phyloP scores from a whole-genome alignment of 2,329 filamentous ascomycete genomes.

The Tolypocladium sp. region DNA sequence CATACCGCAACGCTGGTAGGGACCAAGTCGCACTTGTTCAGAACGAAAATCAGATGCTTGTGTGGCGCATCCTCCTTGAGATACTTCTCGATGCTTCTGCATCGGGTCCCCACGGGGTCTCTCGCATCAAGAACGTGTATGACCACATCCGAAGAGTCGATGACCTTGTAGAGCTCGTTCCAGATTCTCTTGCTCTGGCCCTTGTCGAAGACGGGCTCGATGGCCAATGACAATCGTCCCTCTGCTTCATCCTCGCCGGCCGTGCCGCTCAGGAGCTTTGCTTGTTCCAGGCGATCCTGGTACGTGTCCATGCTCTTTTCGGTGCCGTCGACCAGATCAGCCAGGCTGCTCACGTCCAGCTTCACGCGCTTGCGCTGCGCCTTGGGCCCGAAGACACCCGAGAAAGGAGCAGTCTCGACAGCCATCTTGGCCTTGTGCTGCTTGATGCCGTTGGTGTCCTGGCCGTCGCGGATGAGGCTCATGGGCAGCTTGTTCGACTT shows the following conservation, averaged over 20 bases:
- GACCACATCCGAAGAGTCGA: constrained; percentile 91
- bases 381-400: constrained; percentile 87
- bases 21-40: constrained; percentile 62
- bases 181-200: constrained; percentile 93
- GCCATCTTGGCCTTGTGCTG: constrained; percentile 91
- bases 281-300: constrained; percentile 70
- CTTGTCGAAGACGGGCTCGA: constrained; percentile 85
- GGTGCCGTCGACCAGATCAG: constrained; percentile 72
- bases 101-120: constrained; percentile 84
- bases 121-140: constrained; percentile 90
- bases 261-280: constrained; percentile 64
- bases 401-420: constrained; percentile 78
- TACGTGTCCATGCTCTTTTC: constrained; percentile 76
- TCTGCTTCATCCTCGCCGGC: constrained; percentile 47
- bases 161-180: constrained; percentile 94
- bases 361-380: constrained; percentile 89
- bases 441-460: constrained; percentile 73
- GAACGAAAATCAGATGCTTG: constrained; percentile 63
- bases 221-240: constrained; percentile 47
- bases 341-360: constrained; percentile 70
- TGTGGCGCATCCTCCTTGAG: constrained; percentile 87
- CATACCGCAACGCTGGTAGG: constrained; percentile 84
- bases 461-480: constrained; percentile 78
- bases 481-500: constrained; percentile 97
- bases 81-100: constrained; percentile 73